A percentile compares a stretch with the other conserved stretches of the same genome.
These are phyloP conservation scores for Entomortierella lignicola DNA, from an alignment of 192 early-diverging fungal genomes.

Conservation along the genomic window DNA sequence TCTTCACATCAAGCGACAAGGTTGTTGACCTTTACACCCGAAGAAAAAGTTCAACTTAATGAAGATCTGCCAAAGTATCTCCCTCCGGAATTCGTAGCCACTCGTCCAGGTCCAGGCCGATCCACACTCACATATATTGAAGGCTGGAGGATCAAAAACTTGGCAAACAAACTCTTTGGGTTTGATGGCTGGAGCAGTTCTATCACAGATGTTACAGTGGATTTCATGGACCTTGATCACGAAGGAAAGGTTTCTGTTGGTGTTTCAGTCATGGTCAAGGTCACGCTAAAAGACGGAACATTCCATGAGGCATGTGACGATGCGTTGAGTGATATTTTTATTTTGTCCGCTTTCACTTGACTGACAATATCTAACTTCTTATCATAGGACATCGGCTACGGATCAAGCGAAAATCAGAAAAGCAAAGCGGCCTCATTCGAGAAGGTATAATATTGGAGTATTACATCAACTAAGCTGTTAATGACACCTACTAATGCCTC, in stretches of 20 bases:
- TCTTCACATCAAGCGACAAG: not conserved
- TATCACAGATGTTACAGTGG: constrained; percentile 79
- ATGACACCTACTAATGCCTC: not conserved
- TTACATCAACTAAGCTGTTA: not conserved
- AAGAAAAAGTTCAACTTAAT: constrained; percentile 29
- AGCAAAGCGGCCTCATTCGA: constrained; percentile 85
- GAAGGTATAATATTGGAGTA: constrained; percentile 65
- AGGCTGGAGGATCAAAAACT: constrained; percentile 82
- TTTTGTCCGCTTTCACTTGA: not conserved
- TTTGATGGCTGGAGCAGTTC: constrained; percentile 92
- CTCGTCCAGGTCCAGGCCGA: constrained; percentile 76
- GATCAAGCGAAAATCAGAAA: constrained; percentile 78
- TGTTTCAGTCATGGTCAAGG: constrained; percentile 78
- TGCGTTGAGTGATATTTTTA: not conserved
- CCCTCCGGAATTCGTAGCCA: constrained; percentile 76
- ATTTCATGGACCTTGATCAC: constrained; percentile 71
- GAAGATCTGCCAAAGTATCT: constrained; percentile 66
- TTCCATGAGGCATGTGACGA: constrained; percentile 73
- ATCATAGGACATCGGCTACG: constrained; percentile 87
- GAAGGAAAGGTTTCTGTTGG: constrained; percentile 70
- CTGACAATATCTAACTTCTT: not conserved
- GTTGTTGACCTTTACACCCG: constrained; percentile 14
- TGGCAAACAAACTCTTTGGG: constrained; percentile 96
- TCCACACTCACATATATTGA: constrained; percentile 81
- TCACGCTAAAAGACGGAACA: constrained; percentile 90